phyloP scores from a whole-genome alignment of 495 filamentous ascomycete species.

The Friedmanniomyces endolithicus region DNA sequence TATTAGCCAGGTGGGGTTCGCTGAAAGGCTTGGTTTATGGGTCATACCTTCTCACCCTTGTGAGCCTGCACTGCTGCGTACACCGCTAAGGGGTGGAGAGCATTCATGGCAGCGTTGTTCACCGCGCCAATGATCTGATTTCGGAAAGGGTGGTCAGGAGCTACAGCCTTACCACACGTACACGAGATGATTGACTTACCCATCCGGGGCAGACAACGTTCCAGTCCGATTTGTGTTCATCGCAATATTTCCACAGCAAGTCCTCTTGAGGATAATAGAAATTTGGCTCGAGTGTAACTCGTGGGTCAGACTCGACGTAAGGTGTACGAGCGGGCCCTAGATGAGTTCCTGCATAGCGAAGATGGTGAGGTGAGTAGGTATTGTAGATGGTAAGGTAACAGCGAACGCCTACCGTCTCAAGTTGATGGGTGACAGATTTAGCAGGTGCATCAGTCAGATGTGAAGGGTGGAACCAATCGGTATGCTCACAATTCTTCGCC shows the following conservation, averaged over 20 bases:
- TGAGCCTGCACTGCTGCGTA: slow-evolving; percentile 36
- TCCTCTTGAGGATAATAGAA: slow-evolving; percentile 46
- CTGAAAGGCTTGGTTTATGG: too few relatives aligned
- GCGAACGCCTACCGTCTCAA: background rate
- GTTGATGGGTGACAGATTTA: too few relatives aligned
- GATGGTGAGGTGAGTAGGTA: background rate
- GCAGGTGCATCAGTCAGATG: too few relatives aligned
- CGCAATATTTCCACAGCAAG: slow-evolving; percentile 29
- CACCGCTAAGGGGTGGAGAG: slow-evolving; percentile 1
- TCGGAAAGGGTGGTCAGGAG: slow-evolving; percentile 23
- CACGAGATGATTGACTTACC: background rate
- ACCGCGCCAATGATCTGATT: slow-evolving; percentile 39
- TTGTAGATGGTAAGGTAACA: background rate
- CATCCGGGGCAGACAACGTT: slow-evolving; percentile 21
- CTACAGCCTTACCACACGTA: background rate
- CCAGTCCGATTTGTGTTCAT: slow-evolving; percentile 22
- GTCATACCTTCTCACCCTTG: slow-evolving; percentile 26
- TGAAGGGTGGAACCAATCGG: too few relatives aligned
- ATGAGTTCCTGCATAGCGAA: slow-evolving; percentile 20
- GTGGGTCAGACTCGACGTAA: slow-evolving; percentile 34
- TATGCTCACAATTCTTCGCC: slow-evolving; percentile 19
- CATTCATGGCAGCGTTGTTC: slow-evolving; percentile 33
- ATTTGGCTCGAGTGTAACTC: slow-evolving; percentile 33
- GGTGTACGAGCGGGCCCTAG: slow-evolving; percentile 35
- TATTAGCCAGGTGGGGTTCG: too few relatives aligned